Evolutionary conservation across 1,284 basidiomycete species (phyloP), one percentile per base, ranked within the genome.

Genomic region (Cerioporus squamosus): DNA sequence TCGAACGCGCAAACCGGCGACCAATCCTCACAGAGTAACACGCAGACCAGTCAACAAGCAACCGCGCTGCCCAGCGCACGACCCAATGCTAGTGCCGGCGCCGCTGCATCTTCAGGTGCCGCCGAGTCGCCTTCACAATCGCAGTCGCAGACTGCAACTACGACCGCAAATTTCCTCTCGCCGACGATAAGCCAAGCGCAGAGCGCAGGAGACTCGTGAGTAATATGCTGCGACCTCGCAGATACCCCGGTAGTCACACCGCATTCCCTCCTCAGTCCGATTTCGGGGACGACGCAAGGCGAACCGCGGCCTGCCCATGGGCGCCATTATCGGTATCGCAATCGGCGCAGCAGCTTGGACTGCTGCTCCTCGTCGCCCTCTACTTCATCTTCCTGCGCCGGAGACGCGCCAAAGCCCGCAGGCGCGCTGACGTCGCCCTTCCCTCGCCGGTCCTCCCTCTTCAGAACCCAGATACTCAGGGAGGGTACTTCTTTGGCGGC

Each of bases 381-480:
- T 31, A 74, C 18, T 50, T 74, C 44, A 62, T 78, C 61, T 64
- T 75, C 44, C 51, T 75, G 47, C 68, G 68, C 23, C 66, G 67
- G 8, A 53, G 62, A 5, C 64, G 39, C 10, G 44, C 42, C 42
- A 54, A 49, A 22, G 54, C 18, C 9, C 52, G 40, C 38, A 60
- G 36, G 47, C 46, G 42, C 44, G 51, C 26, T 36, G 45, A 39
- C 0, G 20, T 47, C 31, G 42, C 24, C 12, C 62, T 72, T 9
- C 73, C 72, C 3, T 70, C 71, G 8, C 70, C 71, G 9, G 66
- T 69, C 4, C 68, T 80, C 20, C 79, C 79, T 4, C 75, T 81
- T 60, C 79, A 81, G 59, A 62, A 72, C 22, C 75, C 76, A 8
- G 73, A 72, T 14, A 36, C 33, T 14, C 33, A 77, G 55, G 70